Evolutionary conservation across 2,329 filamentous ascomycete species (phyloP), one percentile per base, ranked within the genome.

Genomic region (Trichothecium roseum): DNA sequence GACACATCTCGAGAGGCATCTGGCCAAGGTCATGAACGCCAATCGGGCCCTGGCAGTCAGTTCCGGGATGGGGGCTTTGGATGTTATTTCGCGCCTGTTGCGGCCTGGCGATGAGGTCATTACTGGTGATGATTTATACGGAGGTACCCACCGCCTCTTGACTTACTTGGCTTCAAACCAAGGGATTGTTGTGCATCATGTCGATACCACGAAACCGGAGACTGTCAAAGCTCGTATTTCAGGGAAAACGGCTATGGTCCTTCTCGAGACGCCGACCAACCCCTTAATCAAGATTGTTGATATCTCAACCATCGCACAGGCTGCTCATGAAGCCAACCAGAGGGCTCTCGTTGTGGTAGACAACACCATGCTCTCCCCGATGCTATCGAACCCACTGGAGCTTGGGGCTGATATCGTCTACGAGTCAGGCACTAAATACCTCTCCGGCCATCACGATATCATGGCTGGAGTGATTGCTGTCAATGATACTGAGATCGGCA

Each of bases 1-100:
- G 45, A 94, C 89, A 24, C 91, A 98, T 54, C 76, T 98, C 43
- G 91, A 98, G 66, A 79, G 89, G 40, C 91, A 98, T 60, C 69
- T 98, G 49, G 91, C 93, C 53, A 98, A 98, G 74, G 94, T 98
- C 57, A 98, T 98, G 93, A 88, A 85, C 49, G 91, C 91, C 31
- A 78, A 79, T 50, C 83, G 93, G 38, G 85, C 86, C 8, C 74
- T 98, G 34, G 89, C 93, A 33, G 89, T 96, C 30, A 87, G 88
- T 36, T 96, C 89, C 1, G 91, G 91, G 39, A 98, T 98, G 91
- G 91, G 87, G 36, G 91, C 91, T 17, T 68, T 96, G 51, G 91
- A 98, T 60, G 89, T 98, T 44, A 95, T 98, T 47, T 93, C 87
- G 13, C 81, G 91, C 36, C 68, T 96, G 12, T 69, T 98, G 34